Conservation (phyloP, 768 basidiomycete species). For the Zangia roseola region DNA sequence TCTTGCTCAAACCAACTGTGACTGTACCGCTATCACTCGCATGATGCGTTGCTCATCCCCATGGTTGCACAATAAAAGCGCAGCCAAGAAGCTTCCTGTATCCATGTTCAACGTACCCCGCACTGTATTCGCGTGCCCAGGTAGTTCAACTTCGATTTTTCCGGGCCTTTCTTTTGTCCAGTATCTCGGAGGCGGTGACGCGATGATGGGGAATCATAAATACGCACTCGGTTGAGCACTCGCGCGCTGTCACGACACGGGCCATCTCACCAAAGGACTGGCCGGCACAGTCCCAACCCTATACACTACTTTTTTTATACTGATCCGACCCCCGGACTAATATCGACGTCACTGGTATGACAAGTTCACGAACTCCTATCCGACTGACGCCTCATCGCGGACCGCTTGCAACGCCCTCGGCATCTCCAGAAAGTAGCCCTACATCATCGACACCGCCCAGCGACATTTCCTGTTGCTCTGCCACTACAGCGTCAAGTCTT, state of each 20-base stretch:
- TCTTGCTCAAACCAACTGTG: conserved; percentile 17
- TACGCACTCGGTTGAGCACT: conserved; percentile 5
- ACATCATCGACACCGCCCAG: conserved; percentile 12
- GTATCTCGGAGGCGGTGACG: not conserved
- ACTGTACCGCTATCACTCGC: conserved; percentile 1
- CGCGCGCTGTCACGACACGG: conserved; percentile 5
- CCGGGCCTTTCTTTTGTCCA: conserved; percentile 22
- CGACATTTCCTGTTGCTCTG: conserved; percentile 9
- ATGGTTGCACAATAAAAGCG: conserved; percentile 31
- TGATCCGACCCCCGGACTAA: conserved; percentile 17
- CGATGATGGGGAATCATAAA: conserved; percentile 22
- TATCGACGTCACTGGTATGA: conserved; percentile 21
- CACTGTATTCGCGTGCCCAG: not conserved
- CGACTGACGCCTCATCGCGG: conserved; percentile 25
- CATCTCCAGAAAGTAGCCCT: conserved; percentile 18
- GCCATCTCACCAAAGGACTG: conserved; percentile 24
- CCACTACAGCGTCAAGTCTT: not conserved
- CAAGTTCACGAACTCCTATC: conserved; percentile 23
- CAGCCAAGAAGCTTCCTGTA: conserved; percentile 14
- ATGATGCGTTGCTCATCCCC: conserved; percentile 17
- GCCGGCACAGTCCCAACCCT: conserved; percentile 28
- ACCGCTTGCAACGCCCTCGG: conserved; percentile 26
- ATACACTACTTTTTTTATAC: conserved; percentile 21
- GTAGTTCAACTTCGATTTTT: conserved; percentile 1
- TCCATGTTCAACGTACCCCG: conserved; percentile 22